Evolutionary conservation across 2,329 filamentous ascomycete genomes (phyloP), one percentile per base, ranked within the genome.

Genomic region (Hypoxylon sp.): DNA sequence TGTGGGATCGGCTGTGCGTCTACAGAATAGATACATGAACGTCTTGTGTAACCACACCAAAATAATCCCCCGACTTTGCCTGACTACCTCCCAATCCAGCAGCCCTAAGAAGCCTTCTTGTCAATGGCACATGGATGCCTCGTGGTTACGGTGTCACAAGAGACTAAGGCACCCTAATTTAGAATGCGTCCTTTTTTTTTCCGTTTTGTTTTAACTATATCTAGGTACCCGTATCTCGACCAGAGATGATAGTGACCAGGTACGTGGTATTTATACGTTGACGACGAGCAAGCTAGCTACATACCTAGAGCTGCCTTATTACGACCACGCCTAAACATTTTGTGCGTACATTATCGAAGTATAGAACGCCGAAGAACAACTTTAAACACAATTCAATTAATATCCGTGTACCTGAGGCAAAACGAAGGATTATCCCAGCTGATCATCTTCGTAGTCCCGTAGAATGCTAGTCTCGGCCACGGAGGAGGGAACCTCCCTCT

Each of bases 141-240:
- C 73, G 73, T 75, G 72, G 73, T 70, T 49, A 63, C 43, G 61
- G 73, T 74, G 50, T 55, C 64, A 74, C 72, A 73, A 55, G 34
- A 49, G 60, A 59, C 65, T 67, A 70, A 68, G 53, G 61, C 59
- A 63, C 55, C 60, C 66, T 65, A 69, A 69, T 56, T 67, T 69
- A 65, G 64, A 65, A 51, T 62, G 60, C 60, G 48, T 67, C 48
- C 28, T 53, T 56, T 65, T 61, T 19, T 19, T 55, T 67, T 60
- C 5, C 9, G 28, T 7, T 30, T 30, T 30, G 28, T 30, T 30
- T 30, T 30, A 30, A 9, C 28, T 53, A 55, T 45, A 34, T 48
- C 19, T 21, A 43, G 23, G 46, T 50, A 19, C 34, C 17, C 55
- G 51, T 46, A 51, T 52, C 30, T 36, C 21, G 10, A 56, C 60